These are phyloP conservation scores for Chenopodium album DNA, from an alignment of 148 eudicot species.

Conservation along the genomic window DNA sequence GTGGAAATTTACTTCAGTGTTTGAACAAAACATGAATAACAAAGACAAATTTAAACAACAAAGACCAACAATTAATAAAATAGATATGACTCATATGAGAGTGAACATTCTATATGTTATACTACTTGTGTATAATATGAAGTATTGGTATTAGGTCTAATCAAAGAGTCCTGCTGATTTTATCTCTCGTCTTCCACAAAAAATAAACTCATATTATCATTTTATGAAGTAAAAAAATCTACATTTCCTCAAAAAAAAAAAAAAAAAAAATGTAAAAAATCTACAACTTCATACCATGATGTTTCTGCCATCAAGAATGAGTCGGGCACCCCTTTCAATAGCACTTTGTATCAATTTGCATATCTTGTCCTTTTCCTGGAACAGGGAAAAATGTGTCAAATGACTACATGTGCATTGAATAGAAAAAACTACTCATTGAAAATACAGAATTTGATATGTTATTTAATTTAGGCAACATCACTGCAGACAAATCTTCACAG, in stretches of 20 bases:
- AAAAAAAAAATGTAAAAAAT: neutral
- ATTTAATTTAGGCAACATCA: neutral
- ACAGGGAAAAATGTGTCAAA: neutral
- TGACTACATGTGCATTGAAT: neutral
- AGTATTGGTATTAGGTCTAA: neutral
- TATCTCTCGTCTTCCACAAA: neutral
- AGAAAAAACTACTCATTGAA: neutral
- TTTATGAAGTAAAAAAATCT: neutral
- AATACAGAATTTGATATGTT: neutral
- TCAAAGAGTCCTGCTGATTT: neutral
- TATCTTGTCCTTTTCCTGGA: conserved; percentile 60
- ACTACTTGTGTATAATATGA: neutral
- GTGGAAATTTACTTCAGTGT: neutral
- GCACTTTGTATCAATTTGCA: conserved; percentile 48
- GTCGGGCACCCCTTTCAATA: conserved; percentile 58
- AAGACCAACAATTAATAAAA: neutral
- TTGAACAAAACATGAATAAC: neutral
- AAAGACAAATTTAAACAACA: neutral
- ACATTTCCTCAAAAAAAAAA: neutral
- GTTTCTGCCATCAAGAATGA: conserved; percentile 65
- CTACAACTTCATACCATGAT: conserved; percentile 38
- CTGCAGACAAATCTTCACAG: neutral
- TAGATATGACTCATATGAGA: no score
- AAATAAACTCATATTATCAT: neutral
- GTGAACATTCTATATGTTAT: neutral